Conservation (phyloP, 441 rosid species). For the Bruguiera hainesii region DNA sequence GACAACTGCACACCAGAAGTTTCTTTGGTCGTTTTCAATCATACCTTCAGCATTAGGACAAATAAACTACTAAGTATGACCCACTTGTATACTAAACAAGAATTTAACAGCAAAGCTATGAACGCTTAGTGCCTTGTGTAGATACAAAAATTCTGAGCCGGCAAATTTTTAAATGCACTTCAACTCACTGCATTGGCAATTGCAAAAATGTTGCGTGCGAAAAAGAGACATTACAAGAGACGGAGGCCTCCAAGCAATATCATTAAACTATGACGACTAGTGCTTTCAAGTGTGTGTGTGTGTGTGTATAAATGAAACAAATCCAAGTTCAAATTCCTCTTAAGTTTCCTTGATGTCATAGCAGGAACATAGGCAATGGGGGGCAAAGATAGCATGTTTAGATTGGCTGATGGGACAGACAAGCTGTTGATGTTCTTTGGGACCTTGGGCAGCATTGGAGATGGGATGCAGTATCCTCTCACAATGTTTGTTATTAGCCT, state of each 20-base stretch:
- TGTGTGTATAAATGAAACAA: neutral
- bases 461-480: conserved; percentile 62
- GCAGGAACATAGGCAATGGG: conserved; percentile 27
- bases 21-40: too few relatives aligned
- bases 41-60: too few relatives aligned
- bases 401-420: conserved; percentile 51
- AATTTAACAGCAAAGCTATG: too few relatives aligned
- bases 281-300: neutral
- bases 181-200: conserved; percentile 19
- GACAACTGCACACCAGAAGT: too few relatives aligned
- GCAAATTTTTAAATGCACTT: conserved; percentile 20
- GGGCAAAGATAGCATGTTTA: conserved; percentile 47
- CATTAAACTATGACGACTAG: neutral
- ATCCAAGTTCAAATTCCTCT: neutral
- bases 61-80: too few relatives aligned
- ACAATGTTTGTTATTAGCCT: conserved; percentile 50
- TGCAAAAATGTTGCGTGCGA: neutral
- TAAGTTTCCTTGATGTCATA: neutral
- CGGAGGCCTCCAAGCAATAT: conserved; percentile 26
- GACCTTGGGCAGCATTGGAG: conserved; percentile 66
- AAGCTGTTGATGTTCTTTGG: conserved; percentile 59
- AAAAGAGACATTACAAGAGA: neutral
- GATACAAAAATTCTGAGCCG: conserved; percentile 20
- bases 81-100: too few relatives aligned
- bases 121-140: conserved; percentile 8